phyloP scores from a whole-genome alignment of 2,329 filamentous ascomycete species.

The Fusarium scirpi region DNA sequence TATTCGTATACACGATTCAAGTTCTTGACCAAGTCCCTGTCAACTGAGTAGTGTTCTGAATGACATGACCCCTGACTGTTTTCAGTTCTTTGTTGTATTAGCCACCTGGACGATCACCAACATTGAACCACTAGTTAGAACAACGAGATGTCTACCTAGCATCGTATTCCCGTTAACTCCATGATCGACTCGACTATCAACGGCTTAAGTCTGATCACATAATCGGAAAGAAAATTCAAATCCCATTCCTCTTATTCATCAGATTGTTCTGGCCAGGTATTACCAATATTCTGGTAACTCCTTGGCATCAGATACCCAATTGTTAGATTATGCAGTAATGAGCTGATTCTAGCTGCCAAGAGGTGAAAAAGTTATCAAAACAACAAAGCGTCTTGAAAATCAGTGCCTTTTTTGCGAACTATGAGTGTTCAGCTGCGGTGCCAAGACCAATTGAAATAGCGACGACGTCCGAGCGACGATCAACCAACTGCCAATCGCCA shows the following conservation, averaged over 20 bases:
- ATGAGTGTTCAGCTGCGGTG: not conserved
- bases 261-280: not conserved
- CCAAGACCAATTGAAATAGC: constrained; percentile 12
- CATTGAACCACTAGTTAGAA: not conserved
- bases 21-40: not conserved
- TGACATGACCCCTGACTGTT: not conserved
- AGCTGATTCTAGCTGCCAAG: not conserved
- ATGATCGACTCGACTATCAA: not conserved
- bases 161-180: not conserved
- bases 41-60: not conserved
- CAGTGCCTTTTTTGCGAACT: not conserved
- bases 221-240: constrained; percentile 2
- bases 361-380: not conserved
- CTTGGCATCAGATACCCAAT: not conserved
- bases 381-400: not conserved
- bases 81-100: not conserved
- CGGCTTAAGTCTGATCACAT: not conserved
- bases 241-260: not conserved
- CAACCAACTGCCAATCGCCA: constrained; percentile 12
- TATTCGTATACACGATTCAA: not conserved
- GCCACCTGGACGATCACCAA: not conserved
- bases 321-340: not conserved
- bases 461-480: constrained; percentile 3
- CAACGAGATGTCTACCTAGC: not conserved
- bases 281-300: not conserved